phyloP scores from a whole-genome alignment of 768 basidiomycete genomes.

The Hysterangium stoloniferum region DNA sequence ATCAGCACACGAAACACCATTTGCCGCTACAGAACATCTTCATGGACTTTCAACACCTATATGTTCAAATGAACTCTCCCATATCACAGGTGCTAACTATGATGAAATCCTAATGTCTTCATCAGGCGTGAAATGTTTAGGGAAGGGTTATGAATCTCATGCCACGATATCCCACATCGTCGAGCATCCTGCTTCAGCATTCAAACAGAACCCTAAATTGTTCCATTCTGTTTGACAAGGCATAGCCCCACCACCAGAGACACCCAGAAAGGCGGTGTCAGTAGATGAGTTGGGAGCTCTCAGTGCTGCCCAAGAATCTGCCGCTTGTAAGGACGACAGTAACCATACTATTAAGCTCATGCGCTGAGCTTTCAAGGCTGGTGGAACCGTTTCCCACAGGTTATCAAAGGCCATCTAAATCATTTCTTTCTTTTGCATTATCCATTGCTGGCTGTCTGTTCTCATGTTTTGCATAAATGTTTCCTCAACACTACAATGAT shows the following conservation, averaged over 20 bases:
- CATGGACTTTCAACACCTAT: constrained; percentile 50
- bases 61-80: constrained; percentile 35
- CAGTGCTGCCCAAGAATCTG: constrained; percentile 37
- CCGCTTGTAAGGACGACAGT: constrained; percentile 36
- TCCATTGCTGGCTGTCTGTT: too few relatives aligned
- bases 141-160: constrained; percentile 76
- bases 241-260: neutral
- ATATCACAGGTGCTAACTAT: neutral
- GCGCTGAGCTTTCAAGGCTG: constrained; percentile 66
- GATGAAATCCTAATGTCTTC: constrained; percentile 81
- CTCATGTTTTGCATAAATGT: too few relatives aligned
- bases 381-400: constrained; percentile 47
- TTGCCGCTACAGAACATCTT: constrained; percentile 36
- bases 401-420: constrained; percentile 34
- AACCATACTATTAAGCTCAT: constrained; percentile 48
- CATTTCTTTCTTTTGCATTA: too few relatives aligned
- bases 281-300: constrained; percentile 18
- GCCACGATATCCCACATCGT: constrained; percentile 33
- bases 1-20: constrained; percentile 33
- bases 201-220: constrained; percentile 4
- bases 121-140: constrained; percentile 69
- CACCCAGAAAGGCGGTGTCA: constrained; percentile 8
- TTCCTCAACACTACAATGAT: too few relatives aligned
- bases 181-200: neutral
- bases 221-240: constrained; percentile 10